Conservation (phyloP, 179 eudicot species). For the Heliamphora pulchella region DNA sequence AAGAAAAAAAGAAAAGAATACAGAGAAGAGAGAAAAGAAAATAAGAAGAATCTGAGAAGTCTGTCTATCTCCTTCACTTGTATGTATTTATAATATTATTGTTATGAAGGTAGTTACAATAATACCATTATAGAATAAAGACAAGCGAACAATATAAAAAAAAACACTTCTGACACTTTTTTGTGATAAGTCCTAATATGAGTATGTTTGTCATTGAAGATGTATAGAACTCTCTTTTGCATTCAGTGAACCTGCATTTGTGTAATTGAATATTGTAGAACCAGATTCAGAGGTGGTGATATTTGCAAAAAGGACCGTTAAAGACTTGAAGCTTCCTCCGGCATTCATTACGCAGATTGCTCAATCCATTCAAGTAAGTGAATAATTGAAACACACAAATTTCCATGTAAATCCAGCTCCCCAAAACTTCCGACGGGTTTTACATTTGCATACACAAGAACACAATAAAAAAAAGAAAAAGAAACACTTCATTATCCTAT, state of each 20-base stretch:
- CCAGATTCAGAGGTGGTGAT: constrained; percentile 74
- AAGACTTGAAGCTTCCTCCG: constrained; percentile 90
- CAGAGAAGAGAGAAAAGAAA: no score
- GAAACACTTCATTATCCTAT: background rate
- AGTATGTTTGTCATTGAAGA: background rate
- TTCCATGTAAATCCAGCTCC: background rate
- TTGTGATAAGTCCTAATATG: no score
- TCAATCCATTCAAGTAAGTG: constrained; percentile 81
- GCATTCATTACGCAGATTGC: constrained; percentile 81
- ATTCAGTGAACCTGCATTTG: background rate
- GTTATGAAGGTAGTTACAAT: no score
- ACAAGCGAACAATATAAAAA: no score
- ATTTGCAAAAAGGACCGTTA: constrained; percentile 81
- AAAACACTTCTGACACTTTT: no score
- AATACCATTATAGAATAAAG: no score
- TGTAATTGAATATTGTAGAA: constrained; percentile 37
- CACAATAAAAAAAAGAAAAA: background rate
- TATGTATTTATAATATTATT: no score
- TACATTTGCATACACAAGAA: background rate
- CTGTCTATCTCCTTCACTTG: no score
- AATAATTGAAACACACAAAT: constrained; percentile 9
- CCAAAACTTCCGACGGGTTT: no score
- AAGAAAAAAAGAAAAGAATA: no score
- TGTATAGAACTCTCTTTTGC: background rate
- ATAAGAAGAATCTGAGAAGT: no score